Base-by-base conservation (phyloP, 2,329 filamentous ascomycete species). In the Boeremia lycopersici region DNA sequence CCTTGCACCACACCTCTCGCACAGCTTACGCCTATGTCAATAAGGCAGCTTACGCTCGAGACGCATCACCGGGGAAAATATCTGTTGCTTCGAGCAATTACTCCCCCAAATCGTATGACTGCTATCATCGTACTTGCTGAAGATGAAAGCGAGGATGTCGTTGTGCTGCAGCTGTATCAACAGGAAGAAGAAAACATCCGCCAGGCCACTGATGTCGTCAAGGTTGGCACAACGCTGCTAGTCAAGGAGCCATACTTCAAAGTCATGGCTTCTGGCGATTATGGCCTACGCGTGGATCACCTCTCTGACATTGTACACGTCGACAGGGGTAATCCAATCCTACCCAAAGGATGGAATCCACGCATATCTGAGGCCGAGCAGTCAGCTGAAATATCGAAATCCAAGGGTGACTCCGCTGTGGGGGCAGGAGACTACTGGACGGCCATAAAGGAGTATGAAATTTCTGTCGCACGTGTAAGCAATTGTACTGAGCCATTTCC, bases 211-310 rank as follows among this genome's bases (percentile, higher is more conserved):
- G 75, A 74, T 45, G 33, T 78, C 11, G 45, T 77, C 2, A 31
- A 77, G 7, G 59, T 70, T 45, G 52, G 63, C 5, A 55, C 74
- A 10, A 69, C 71, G 0, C 55, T 64, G 3, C 41, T 61, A 4
- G 17, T 56, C n/a, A 60, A 84, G 56, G 82, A 85, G 52, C 82
- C 82, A 0, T 85, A 78, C 60, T 76, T 84, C 59, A 82, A 79
- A 57, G 28, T 63, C 0, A 71, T 72, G 23, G 65, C 63, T 0
- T 65, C 78, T 26, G 77, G 77, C 2, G 42, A 68, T 0, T 81
- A 80, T 62, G 73, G 69, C 0, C 30, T 86, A 23, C 75, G 81
- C 6, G 79, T 84, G 6, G 83, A 86, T 52, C 83, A 86, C 62
- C 61, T 80, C 13, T 78, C 76, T 13, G 82, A 86, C 51, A 58